Conservation (phyloP, 768 basidiomycete genomes). For the Gelatoporia subvermispora region DNA sequence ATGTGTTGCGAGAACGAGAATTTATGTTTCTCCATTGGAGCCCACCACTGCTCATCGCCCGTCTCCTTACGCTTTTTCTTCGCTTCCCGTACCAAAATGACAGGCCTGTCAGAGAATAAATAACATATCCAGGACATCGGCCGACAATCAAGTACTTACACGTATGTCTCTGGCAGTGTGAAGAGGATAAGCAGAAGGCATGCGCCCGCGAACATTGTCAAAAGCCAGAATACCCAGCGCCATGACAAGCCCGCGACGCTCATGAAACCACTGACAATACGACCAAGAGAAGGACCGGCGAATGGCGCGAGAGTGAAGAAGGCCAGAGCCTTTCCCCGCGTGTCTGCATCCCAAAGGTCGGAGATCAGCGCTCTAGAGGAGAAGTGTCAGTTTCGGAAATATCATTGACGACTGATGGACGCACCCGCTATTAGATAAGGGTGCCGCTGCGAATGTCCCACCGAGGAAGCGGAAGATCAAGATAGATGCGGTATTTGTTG, state of each 20-base stretch:
- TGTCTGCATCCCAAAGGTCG: conserved; percentile 55
- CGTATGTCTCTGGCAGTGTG: conserved; percentile 68
- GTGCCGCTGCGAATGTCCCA: conserved; percentile 60
- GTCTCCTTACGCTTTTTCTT: conserved; percentile 45
- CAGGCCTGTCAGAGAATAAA: conserved; percentile 34
- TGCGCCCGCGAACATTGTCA: conserved; percentile 51
- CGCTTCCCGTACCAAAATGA: conserved; percentile 51
- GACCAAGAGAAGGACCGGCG: conserved; percentile 49
- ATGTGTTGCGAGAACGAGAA: conserved; percentile 37
- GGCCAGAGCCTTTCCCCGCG: conserved; percentile 61
- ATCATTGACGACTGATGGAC: conserved; percentile 6
- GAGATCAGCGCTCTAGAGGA: conserved; percentile 19
- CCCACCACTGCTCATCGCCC: conserved; percentile 46
- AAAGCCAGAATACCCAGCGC: conserved; percentile 67
- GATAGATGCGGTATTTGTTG: conserved; percentile 54
- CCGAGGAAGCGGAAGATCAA: conserved; percentile 62
- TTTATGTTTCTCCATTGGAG: conserved; percentile 43
- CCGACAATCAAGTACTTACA: background rate
- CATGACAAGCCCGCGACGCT: conserved; percentile 41
- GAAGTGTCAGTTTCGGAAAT: conserved; percentile 13
- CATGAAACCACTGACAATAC: conserved; percentile 33
- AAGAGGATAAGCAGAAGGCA: conserved; percentile 50
- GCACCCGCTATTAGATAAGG: conserved; percentile 60
- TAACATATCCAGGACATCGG: background rate
- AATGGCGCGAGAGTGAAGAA: conserved; percentile 47